These are phyloP conservation scores for Blastocystis sp. DNA, from an alignment of 352 stramenopile species.

Conservation along the genomic window DNA sequence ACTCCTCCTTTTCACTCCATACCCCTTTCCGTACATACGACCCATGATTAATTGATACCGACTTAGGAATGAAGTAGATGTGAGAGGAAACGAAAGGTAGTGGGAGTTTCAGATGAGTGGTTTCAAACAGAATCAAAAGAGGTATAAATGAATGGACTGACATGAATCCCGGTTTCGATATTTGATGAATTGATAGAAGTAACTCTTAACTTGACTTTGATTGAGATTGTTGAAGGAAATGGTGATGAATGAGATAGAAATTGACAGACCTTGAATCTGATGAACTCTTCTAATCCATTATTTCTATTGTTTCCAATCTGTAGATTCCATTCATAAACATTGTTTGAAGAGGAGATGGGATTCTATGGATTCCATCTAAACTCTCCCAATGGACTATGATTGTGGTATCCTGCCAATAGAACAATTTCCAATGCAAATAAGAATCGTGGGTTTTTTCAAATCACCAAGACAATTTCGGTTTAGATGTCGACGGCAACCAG, in stretches of 20 bases:
- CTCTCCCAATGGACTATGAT: too few relatives aligned
- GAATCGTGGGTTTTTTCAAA: neutral
- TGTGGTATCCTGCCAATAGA: too few relatives aligned
- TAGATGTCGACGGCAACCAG: neutral
- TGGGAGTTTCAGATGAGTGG: neutral
- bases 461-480: neutral
- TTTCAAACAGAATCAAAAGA: neutral
- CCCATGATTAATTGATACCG: slow-evolving; percentile 49
- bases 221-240: too few relatives aligned
- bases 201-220: too few relatives aligned
- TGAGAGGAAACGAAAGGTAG: neutral
- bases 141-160: neutral
- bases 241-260: too few relatives aligned
- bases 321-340: too few relatives aligned
- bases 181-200: neutral
- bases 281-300: too few relatives aligned
- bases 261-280: too few relatives aligned
- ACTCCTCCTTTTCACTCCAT: neutral
- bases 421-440: neutral
- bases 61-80: slow-evolving; percentile 48
- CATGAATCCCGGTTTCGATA: neutral
- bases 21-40: slow-evolving; percentile 63
- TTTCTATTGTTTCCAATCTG: too few relatives aligned
- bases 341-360: too few relatives aligned
- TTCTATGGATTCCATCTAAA: too few relatives aligned